phyloP scores from a whole-genome alignment of 2,329 filamentous ascomycete species.

The Paecilomyces dactylethromorphus region DNA sequence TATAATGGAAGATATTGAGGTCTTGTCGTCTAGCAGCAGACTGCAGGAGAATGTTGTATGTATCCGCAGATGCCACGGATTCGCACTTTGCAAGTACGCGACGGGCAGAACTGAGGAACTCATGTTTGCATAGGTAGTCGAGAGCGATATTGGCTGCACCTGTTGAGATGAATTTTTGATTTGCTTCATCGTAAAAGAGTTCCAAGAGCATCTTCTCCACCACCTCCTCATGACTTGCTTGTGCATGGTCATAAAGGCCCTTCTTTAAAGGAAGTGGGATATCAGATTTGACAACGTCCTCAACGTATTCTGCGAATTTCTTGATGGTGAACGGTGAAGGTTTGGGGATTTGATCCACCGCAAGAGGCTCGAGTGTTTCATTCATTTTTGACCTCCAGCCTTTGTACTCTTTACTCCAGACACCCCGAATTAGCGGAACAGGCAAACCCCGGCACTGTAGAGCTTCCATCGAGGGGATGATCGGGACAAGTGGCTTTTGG shows the following conservation, averaged over 20 bases:
- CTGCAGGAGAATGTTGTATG: conserved; percentile 40
- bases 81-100: conserved; percentile 29
- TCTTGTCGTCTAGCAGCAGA: conserved; percentile 31
- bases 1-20: conserved; percentile 29
- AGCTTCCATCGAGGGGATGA: conserved; percentile 20
- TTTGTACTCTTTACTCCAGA: conserved; percentile 16
- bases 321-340: conserved; percentile 21
- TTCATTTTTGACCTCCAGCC: not conserved
- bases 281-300: conserved; percentile 25
- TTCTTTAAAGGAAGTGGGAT: conserved; percentile 8
- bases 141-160: conserved; percentile 36
- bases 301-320: conserved; percentile 33
- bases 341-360: conserved; percentile 9
- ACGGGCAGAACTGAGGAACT: conserved; percentile 23
- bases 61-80: conserved; percentile 30
- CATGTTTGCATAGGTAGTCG: conserved; percentile 27
- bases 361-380: conserved; percentile 1
- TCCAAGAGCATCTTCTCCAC: conserved; percentile 18
- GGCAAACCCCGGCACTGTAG: conserved; percentile 14
- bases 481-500: conserved; percentile 19
- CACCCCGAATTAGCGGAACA: conserved; percentile 23
- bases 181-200: conserved; percentile 26
- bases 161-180: conserved; percentile 28
- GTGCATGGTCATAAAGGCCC: not conserved
- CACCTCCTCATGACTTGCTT: conserved; percentile 7